Conservation (phyloP, 2,329 filamentous ascomycete genomes). For the Pyrenophora graminea region DNA sequence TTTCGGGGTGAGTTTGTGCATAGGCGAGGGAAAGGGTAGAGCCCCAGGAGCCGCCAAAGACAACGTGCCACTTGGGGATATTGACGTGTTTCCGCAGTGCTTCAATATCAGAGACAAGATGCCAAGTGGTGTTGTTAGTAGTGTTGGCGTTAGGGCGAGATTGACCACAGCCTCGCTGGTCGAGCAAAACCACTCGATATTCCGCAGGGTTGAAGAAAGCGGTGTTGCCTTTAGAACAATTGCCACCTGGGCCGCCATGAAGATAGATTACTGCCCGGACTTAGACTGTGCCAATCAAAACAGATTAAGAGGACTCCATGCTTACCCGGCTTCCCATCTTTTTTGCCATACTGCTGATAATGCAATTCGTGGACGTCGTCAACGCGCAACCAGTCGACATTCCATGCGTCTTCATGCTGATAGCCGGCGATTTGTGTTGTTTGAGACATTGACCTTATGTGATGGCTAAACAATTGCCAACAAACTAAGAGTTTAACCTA, state of each 20-base stretch:
- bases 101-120: conserved; percentile 54
- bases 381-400: conserved; percentile 38
- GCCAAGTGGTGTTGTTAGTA: conserved; percentile 52
- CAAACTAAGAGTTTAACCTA: neutral
- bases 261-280: conserved; percentile 46
- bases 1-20: conserved; percentile 49
- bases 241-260: conserved; percentile 52
- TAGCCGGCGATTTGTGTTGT: conserved; percentile 28
- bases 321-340: conserved; percentile 46
- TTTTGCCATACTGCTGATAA: conserved; percentile 48
- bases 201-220: conserved; percentile 51
- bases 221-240: conserved; percentile 43
- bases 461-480: neutral
- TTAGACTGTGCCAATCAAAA: neutral
- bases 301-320: neutral
- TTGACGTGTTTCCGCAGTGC: conserved; percentile 48
- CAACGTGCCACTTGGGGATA: conserved; percentile 51
- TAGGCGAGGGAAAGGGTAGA: conserved; percentile 53
- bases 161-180: conserved; percentile 54
- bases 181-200: conserved; percentile 54
- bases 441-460: conserved; percentile 15
- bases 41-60: conserved; percentile 57
- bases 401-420: conserved; percentile 42
- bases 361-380: conserved; percentile 43
- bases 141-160: conserved; percentile 50